Evolutionary conservation across 306 rosid species (phyloP).

Genomic region (Arachis hypogaea): DNA sequence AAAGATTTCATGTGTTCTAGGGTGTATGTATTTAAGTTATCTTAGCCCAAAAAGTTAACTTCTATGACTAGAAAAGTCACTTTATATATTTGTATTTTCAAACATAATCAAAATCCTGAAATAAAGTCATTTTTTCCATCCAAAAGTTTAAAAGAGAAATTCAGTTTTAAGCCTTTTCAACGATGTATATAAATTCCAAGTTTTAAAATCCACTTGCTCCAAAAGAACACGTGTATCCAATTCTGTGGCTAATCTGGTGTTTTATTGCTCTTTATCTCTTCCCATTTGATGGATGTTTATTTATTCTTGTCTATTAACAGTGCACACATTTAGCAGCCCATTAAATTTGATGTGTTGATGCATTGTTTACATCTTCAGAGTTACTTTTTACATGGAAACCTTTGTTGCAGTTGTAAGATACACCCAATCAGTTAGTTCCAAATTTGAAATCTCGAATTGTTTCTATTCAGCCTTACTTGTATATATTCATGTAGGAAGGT

Average conservation of each 20-base stretch:
- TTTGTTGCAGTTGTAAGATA: constrained; percentile 30
- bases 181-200: too few species aligned
- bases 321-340: constrained; percentile 11
- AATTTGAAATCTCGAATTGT: constrained; percentile 25
- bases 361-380: constrained; percentile 21
- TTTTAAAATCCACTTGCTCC: not conserved
- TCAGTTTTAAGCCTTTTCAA: too few species aligned
- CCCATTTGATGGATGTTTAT: constrained; percentile 12
- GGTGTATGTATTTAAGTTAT: not conserved
- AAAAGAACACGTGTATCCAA: constrained; percentile 2
- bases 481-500: constrained; percentile 37
- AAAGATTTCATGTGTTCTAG: not conserved
- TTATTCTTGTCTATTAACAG: not conserved
- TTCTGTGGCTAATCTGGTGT: constrained; percentile 22
- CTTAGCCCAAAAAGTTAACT: too few species aligned
- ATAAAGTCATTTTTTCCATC: too few species aligned
- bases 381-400: constrained; percentile 13
- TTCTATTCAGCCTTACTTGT: constrained; percentile 22
- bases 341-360: constrained; percentile 4
- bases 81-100: too few species aligned
- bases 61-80: too few species aligned
- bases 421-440: not conserved
- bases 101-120: too few species aligned
- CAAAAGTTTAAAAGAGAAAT: too few species aligned
- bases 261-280: not conserved